Evolutionary conservation across 1,139 yeast genomes (phyloP).

Genomic region (Geotrichum klebahnii): DNA sequence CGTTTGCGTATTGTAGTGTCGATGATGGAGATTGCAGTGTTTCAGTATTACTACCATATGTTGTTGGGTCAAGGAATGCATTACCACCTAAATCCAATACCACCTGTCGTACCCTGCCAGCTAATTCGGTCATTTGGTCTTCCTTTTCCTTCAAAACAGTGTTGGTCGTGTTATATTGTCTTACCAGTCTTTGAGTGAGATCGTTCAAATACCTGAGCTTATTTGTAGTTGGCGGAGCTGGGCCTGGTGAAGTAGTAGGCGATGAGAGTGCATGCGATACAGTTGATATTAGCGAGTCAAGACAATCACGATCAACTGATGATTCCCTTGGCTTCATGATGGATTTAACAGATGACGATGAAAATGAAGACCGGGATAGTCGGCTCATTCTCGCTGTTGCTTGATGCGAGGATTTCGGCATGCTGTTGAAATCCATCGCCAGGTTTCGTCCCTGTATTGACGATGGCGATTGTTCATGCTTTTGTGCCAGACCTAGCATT

Average conservation of each 20-base stretch:
- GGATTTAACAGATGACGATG: neutral
- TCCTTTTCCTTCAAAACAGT: neutral
- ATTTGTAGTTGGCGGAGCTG: neutral
- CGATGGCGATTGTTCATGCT: too few species aligned
- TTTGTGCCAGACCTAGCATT: neutral
- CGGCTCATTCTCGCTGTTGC: constrained; percentile 6
- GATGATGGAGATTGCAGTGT: too few species aligned
- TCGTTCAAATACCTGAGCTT: neutral
- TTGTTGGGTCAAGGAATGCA: too few species aligned
- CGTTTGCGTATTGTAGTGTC: too few species aligned
- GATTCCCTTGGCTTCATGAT: neutral
- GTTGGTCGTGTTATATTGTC: neutral
- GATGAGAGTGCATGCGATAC: neutral
- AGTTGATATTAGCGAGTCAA: neutral
- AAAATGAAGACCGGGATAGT: constrained; percentile 1
- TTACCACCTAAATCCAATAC: too few species aligned
- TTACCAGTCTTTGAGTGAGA: constrained; percentile 2
- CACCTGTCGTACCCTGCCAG: too few species aligned
- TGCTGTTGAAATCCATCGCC: too few species aligned
- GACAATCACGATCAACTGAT: neutral
- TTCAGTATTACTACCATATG: too few species aligned
- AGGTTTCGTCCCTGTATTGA: too few species aligned
- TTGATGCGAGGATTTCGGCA: too few species aligned
- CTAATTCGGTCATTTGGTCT: constrained; percentile 1
- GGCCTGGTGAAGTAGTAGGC: constrained; percentile 3